phyloP scores from a whole-genome alignment of 306 rosid genomes.

The Casuarina equisetifolia region DNA sequence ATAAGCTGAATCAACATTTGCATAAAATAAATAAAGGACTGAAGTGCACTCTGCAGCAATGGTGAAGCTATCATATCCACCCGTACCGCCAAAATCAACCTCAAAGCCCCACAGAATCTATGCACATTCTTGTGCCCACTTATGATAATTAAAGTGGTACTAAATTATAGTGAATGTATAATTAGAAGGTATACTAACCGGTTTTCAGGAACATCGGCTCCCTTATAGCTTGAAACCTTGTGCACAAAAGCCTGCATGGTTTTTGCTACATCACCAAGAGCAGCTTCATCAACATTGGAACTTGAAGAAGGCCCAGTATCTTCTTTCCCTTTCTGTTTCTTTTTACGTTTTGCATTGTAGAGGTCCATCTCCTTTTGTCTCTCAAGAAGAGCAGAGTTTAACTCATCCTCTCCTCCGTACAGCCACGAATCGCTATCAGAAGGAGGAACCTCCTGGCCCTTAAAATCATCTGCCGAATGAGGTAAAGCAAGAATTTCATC shows the following conservation, averaged over 20 bases:
- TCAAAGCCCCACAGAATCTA: background rate
- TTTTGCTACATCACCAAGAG: constrained; percentile 71
- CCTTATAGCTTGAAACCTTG: constrained; percentile 79
- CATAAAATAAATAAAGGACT: background rate
- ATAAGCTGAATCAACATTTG: constrained; percentile 12
- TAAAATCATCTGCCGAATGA: constrained; percentile 60
- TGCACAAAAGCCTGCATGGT: constrained; percentile 81
- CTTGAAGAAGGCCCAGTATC: constrained; percentile 43
- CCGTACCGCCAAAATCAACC: background rate
- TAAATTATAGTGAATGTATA: background rate
- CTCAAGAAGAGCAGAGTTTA: constrained; percentile 73
- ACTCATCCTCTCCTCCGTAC: constrained; percentile 80
- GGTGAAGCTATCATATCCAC: constrained; percentile 6
- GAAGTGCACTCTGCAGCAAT: constrained; percentile 10
- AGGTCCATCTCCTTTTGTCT: constrained; percentile 89
- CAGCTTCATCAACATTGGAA: constrained; percentile 50
- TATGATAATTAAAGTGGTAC: constrained; percentile 13
- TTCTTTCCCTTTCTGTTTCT: constrained; percentile 59
- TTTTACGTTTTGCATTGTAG: constrained; percentile 59
- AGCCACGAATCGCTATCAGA: constrained; percentile 91
- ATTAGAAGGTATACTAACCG: constrained; percentile 44
- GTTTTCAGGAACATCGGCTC: constrained; percentile 85
- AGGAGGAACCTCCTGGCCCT: constrained; percentile 62
- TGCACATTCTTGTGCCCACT: constrained; percentile 10
- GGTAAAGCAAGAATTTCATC: constrained; percentile 82